Base-by-base conservation (phyloP, 2,329 filamentous ascomycete genomes). In the Lachnellula arida region DNA sequence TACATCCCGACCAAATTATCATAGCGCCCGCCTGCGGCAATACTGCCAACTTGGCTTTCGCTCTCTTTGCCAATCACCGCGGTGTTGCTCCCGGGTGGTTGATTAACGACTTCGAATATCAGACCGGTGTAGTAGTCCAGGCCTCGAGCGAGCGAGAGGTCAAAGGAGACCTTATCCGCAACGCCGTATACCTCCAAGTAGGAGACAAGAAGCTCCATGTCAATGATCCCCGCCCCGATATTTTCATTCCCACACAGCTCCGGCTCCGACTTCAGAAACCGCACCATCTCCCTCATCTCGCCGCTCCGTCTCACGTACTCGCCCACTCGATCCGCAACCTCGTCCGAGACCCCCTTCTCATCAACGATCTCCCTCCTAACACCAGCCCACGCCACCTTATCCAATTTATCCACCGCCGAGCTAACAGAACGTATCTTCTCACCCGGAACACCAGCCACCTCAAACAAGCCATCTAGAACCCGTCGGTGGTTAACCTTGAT, bases 401-500 rank as follows among this genome's bases (percentile, higher is more conserved):
- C 93, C 54, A 97, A 78, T 78, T 97, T 97, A 76, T 97, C 93
- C 46, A 97, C 92, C 2, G 93, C 92, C 23, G 89, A 94, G 39
- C 88, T 94, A 67, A 97, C 97, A 28, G 88, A 84, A 54, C 93
- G 84, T 63, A 96, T 88, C 78, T 95, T 92, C 55, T 96, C 88
- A 56, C 82, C 76, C 1, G 91, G 90, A 14, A 97, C 92, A 61
- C 93, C 92, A 65, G 89, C 92, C 23, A 96, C 89, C 70, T 90
- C 82, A 73, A 97, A 97, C 63, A 97, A 82, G 55, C 92, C 92
- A 67, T 97, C 92, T 15, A 97, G 79, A 48, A 97, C 93, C 75
- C 95, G 93, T 64, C 93, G 82, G 82, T 97, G 91, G 76, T 97
- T 97, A 69, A 96, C 79, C 76, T 97, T 96, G 75, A 97, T 94